A percentile compares a stretch with the other conserved stretches of the same genome.
Evolutionary conservation across 2,329 filamentous ascomycete species (phyloP).

Genomic region (Xylaria sp.): DNA sequence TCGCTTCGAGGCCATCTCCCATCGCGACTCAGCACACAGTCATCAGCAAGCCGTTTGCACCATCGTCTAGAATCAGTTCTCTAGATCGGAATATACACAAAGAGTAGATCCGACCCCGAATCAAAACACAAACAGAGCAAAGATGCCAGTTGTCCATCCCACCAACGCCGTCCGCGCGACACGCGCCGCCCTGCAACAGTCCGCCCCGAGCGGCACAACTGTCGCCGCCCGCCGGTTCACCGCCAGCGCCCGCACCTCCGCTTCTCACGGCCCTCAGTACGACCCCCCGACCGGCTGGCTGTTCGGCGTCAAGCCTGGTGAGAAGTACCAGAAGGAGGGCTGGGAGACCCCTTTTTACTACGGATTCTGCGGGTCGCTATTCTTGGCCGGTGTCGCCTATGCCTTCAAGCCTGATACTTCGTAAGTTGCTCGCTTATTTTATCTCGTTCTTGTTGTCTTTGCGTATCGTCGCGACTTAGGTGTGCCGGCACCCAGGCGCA

Average conservation of each 20-base stretch:
- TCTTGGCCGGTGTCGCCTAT: constrained; percentile 71
- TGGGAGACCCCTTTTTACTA: constrained; percentile 88
- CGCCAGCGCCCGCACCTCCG: constrained; percentile 39
- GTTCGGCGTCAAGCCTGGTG: constrained; percentile 87
- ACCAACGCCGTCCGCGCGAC: constrained; percentile 28
- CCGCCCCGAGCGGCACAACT: constrained; percentile 5
- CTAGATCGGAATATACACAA: not conserved
- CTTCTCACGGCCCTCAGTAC: constrained; percentile 68
- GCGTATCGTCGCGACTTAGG: not conserved
- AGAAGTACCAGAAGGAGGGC: constrained; percentile 93
- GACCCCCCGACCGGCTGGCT: constrained; percentile 90
- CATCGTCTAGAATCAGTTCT: not conserved
- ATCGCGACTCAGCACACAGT: no score
- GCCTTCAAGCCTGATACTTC: constrained; percentile 98
- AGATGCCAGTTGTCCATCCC: constrained; percentile 31
- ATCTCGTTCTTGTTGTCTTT: not conserved
- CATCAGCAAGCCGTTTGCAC: not conserved
- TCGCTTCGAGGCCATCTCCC: not conserved
- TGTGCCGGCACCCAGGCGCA: not conserved
- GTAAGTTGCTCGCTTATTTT: constrained; percentile 54
- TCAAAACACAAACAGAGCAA: not conserved
- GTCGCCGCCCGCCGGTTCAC: constrained; percentile 38
- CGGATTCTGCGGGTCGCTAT: constrained; percentile 75
- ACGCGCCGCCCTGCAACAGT: constrained; percentile 26
- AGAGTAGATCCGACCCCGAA: not conserved